These are phyloP conservation scores for Tilletia horrida DNA, from an alignment of 1,284 basidiomycete genomes.

Conservation along the genomic window DNA sequence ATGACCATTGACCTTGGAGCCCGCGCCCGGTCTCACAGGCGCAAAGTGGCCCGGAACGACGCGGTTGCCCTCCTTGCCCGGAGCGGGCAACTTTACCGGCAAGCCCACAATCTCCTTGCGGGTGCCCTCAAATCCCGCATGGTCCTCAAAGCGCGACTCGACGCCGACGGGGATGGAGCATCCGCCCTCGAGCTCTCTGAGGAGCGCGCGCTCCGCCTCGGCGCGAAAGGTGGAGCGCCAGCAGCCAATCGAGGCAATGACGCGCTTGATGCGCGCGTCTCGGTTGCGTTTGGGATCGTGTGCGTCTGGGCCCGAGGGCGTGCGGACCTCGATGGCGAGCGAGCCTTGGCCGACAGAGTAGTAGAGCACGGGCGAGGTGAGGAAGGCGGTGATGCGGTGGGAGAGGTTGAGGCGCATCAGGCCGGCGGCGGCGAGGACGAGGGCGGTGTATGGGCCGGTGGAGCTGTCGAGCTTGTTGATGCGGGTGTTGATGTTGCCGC, in stretches of 20 bases:
- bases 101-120: conserved; percentile 39
- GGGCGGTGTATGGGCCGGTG: conserved; percentile 76
- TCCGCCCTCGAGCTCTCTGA: conserved; percentile 86
- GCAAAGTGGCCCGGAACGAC: conserved; percentile 2
- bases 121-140: conserved; percentile 41
- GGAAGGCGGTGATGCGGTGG: conserved; percentile 72
- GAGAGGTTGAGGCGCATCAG: conserved; percentile 74
- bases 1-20: too few species aligned
- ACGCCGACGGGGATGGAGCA: conserved; percentile 97
- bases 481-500: conserved; percentile 65
- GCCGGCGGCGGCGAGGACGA: conserved; percentile 91
- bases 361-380: conserved; percentile 69
- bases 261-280: conserved; percentile 42
- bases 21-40: conserved; percentile 22
- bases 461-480: conserved; percentile 84
- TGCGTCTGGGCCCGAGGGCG: conserved; percentile 39
- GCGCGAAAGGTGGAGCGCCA: conserved; percentile 49
- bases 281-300: conserved; percentile 37
- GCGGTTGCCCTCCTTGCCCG: background rate
- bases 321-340: conserved; percentile 80
- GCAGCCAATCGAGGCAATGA: conserved; percentile 46
- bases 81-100: conserved; percentile 24
- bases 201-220: conserved; percentile 71
- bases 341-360: conserved; percentile 95
- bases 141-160: conserved; percentile 58